These are phyloP conservation scores for Cardiosporidium cionae DNA, from an alignment of 169 alveolate genomes.

Conservation along the genomic window DNA sequence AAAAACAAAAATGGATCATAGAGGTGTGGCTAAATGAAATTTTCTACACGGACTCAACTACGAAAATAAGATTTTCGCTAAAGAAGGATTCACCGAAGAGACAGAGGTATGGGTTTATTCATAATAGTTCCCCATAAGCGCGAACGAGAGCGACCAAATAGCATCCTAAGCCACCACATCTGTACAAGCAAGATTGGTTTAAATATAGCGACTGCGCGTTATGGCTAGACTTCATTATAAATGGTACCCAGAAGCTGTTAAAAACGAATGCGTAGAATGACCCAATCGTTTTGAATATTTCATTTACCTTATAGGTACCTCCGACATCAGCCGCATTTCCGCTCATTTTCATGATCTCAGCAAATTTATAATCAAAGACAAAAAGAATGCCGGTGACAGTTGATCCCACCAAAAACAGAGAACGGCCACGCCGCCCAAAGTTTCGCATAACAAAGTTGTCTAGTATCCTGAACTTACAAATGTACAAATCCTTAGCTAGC, in stretches of 20 bases:
- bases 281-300: neutral
- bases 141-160: slow-evolving; percentile 24
- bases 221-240: neutral
- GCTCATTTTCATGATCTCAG: slow-evolving; percentile 6
- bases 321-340: slow-evolving; percentile 22
- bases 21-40: neutral
- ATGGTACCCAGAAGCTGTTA: neutral
- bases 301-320: slow-evolving; percentile 5
- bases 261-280: neutral
- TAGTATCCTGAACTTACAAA: neutral
- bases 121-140: slow-evolving; percentile 6
- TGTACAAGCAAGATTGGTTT: neutral
- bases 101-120: neutral
- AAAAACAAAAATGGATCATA: neutral
- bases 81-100: neutral
- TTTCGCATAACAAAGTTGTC: neutral
- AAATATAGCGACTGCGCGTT: neutral
- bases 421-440: slow-evolving; percentile 6
- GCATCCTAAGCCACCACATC: slow-evolving; percentile 9
- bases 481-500: too few species aligned
- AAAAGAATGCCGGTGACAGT: neutral
- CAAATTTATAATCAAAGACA: slow-evolving; percentile 6
- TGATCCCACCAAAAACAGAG: neutral
- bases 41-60: neutral
- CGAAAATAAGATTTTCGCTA: neutral